Conservation (phyloP, 805 yeast species). For the Candida quercuum region DNA sequence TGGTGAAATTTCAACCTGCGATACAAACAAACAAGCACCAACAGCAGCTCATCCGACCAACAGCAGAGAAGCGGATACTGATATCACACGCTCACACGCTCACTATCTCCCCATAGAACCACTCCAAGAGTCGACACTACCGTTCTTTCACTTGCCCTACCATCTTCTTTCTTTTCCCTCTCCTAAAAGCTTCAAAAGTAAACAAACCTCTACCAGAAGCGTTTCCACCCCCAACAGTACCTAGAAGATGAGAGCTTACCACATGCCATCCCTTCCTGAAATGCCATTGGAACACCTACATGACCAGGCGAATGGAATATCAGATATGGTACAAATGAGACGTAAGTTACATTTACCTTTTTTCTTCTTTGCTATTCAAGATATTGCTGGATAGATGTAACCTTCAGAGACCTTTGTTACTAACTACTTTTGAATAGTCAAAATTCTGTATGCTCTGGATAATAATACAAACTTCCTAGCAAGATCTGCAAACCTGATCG, state of each 20-base stretch:
- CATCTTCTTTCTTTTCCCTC: too few relatives aligned
- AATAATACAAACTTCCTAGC: slow-evolving; percentile 37
- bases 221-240: not conserved
- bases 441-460: slow-evolving; percentile 38
- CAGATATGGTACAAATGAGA: slow-evolving; percentile 19
- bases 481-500: slow-evolving; percentile 29
- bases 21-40: too few relatives aligned
- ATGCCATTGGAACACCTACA: slow-evolving; percentile 19
- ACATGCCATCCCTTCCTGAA: slow-evolving; percentile 27
- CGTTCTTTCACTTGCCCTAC: not conserved
- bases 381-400: too few relatives aligned
- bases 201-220: not conserved
- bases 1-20: too few relatives aligned
- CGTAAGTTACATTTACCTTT: too few relatives aligned
- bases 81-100: not conserved
- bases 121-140: not conserved
- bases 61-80: too few relatives aligned
- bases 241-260: slow-evolving; percentile 23
- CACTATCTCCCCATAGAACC: not conserved
- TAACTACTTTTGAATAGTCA: slow-evolving; percentile 16
- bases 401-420: not conserved
- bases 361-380: too few relatives aligned
- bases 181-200: not conserved
- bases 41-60: too few relatives aligned
- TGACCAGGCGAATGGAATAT: slow-evolving; percentile 4